A percentile compares a stretch with the other conserved stretches of the same genome.
These are phyloP conservation scores for Rhazya stricta DNA, from an alignment of 257 asterid genomes.

Conservation along the genomic window DNA sequence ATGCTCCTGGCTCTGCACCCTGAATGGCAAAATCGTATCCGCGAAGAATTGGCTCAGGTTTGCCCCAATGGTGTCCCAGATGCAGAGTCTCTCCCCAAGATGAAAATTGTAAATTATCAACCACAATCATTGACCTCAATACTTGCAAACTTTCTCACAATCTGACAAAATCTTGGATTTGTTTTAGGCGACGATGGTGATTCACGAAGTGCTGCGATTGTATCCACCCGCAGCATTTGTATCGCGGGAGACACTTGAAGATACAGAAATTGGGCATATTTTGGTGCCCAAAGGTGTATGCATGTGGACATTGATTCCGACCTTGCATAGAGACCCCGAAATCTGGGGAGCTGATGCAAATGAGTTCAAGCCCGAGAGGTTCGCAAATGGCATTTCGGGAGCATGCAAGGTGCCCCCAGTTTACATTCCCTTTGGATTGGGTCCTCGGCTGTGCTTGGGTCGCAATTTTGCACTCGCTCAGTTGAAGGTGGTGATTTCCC, in stretches of 20 bases:
- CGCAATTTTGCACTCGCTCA: slow-evolving; percentile 61
- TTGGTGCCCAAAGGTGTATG: slow-evolving; percentile 74
- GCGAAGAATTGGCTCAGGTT: slow-evolving; percentile 43
- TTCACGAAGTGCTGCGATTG: slow-evolving; percentile 64
- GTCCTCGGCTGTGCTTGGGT: slow-evolving; percentile 76
- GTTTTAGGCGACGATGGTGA: slow-evolving; percentile 63
- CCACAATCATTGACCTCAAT: neutral
- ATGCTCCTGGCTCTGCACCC: slow-evolving; percentile 78
- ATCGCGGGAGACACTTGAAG: slow-evolving; percentile 74
- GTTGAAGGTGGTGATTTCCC: slow-evolving; percentile 48
- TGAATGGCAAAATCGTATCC: slow-evolving; percentile 65
- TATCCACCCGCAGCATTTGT: slow-evolving; percentile 91
- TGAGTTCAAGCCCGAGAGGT: slow-evolving; percentile 73
- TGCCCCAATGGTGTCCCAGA: slow-evolving; percentile 29
- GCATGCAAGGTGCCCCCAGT: slow-evolving; percentile 73
- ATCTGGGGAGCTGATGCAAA: slow-evolving; percentile 67
- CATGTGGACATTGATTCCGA: slow-evolving; percentile 75
- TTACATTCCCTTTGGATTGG: slow-evolving; percentile 73
- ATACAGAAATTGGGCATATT: slow-evolving; percentile 49
- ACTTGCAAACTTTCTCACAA: neutral
- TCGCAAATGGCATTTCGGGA: slow-evolving; percentile 48
- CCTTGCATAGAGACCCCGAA: slow-evolving; percentile 63
- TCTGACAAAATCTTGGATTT: neutral
- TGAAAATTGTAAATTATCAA: slow-evolving; percentile 49
- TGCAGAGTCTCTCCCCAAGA: slow-evolving; percentile 49